Base-by-base conservation (phyloP, 345 rosid genomes). In the Bruguiera gymnorhiza region DNA sequence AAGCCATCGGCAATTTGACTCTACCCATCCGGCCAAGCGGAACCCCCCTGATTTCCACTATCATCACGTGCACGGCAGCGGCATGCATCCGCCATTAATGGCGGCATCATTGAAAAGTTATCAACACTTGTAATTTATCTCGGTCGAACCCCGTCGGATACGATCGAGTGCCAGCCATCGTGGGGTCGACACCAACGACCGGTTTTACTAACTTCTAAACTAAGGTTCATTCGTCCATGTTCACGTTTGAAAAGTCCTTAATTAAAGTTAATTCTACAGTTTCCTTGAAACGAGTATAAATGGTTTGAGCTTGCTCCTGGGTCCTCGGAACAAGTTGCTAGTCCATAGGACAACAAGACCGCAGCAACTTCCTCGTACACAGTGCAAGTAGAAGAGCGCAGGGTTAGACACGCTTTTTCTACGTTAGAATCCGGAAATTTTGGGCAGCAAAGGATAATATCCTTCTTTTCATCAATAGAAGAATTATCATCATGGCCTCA, bases 401-500 rank as follows among this genome's bases (percentile, higher is more conserved):
- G 19, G 63, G 65, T 34, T 43, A 23, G 15, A 0, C 39, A 61
- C n/a, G 8, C 55, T 27, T 72, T 51, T 2, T 26, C 31, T 21
- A 5, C n/a, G 2, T 39, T 39, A 39, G 46, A 39, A 39, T 39
- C 39, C 18, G 2, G 19, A 19, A 30, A 20, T 36, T 15, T n/a
- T 31, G n/a, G 26, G 26, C 37, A 24, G 34, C 66, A 36, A 18
- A 18, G 56, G 46, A 15, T 39, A 39, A 39, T 48, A 19, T 4
- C 31, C 50, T 36, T 56, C 60, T 11, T 26, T 61, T 56, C 31
- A 10, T 2, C 8, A 0, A 11, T 6, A 4, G 26, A 26, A 32
- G 0, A 48, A 60, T 43, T 6, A 20, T 34, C 26, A 8, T 32
- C 8, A 84, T 85, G 88, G 83, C 80, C 39, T 80, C 80, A 68